Conservation (phyloP, 176 grass and related monocot genomes). For the Themeda triandra region DNA sequence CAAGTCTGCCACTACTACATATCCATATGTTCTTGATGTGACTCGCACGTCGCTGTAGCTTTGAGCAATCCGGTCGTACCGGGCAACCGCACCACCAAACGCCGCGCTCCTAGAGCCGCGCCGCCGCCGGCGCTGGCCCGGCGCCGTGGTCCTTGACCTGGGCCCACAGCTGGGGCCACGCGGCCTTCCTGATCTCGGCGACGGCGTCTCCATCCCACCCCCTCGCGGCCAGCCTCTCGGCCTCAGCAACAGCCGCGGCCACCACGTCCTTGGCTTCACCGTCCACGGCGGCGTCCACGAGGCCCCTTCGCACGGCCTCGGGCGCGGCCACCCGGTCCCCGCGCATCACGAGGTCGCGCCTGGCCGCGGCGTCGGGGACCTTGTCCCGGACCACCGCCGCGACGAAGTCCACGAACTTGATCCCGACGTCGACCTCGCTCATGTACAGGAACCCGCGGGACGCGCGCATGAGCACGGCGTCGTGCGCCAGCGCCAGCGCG, state of each 20-base stretch:
- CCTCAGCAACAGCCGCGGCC: slow-evolving; percentile 32
- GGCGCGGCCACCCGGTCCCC: slow-evolving; percentile 44
- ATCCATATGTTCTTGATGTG: no score
- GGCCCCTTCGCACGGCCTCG: slow-evolving; percentile 47
- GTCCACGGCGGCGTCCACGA: slow-evolving; percentile 47
- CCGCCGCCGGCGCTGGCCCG: not conserved
- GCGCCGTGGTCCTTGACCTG: slow-evolving; percentile 35
- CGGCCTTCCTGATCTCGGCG: slow-evolving; percentile 42
- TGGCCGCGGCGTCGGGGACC: slow-evolving; percentile 49
- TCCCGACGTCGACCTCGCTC: slow-evolving; percentile 70
- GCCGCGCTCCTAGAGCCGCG: slow-evolving; percentile 35
- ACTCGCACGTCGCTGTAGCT: no score
- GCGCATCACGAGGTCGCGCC: slow-evolving; percentile 52
- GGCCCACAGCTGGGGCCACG: slow-evolving; percentile 28
- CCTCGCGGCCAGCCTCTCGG: slow-evolving; percentile 45
- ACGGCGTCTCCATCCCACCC: slow-evolving; percentile 49
- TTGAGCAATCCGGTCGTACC: no score
- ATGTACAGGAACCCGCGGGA: slow-evolving; percentile 80
- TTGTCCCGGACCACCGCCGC: slow-evolving; percentile 56
- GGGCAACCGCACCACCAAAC: no score
- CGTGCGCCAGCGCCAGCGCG: slow-evolving; percentile 50
- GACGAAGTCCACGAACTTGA: slow-evolving; percentile 60
- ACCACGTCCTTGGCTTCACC: slow-evolving; percentile 35
- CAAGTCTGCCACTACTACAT: no score
- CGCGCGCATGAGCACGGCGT: slow-evolving; percentile 65